These are phyloP conservation scores for Aspergillus coremiiformis DNA, from an alignment of 495 filamentous ascomycete species.

Conservation along the genomic window DNA sequence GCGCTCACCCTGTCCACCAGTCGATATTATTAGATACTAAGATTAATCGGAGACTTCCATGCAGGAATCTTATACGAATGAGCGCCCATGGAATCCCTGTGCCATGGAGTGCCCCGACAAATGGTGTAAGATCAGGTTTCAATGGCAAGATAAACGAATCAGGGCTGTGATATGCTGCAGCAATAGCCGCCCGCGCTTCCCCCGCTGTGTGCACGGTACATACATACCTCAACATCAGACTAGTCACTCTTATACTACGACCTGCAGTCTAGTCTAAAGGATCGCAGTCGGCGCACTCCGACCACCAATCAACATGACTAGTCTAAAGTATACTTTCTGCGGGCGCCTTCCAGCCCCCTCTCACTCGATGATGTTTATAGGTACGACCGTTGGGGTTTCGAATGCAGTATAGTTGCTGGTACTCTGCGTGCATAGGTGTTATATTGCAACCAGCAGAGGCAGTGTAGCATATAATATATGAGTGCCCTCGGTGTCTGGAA, in stretches of 20 bases:
- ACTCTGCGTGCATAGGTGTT: constrained; percentile 11
- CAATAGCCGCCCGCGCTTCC: constrained; percentile 5
- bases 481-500: not conserved
- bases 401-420: constrained; percentile 7
- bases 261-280: constrained; percentile 11
- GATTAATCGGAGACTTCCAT: constrained; percentile 5
- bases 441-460: not conserved
- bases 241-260: too few species aligned
- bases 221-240: not conserved
- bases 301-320: constrained; percentile 12
- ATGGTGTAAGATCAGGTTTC: not conserved
- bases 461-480: not conserved
- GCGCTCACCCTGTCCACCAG: constrained; percentile 10
- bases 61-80: constrained; percentile 6
- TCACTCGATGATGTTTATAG: constrained; percentile 24
- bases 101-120: not conserved
- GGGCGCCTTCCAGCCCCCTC: constrained; percentile 14
- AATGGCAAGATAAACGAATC: constrained; percentile 11
- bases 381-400: constrained; percentile 14
- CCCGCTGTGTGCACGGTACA: constrained; percentile 7
- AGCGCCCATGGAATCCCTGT: not conserved
- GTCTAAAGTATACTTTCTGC: constrained; percentile 1
- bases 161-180: constrained; percentile 3
- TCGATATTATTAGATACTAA: constrained; percentile 8
- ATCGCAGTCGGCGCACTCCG: constrained; percentile 16